A percentile compares a stretch with the other conserved stretches of the same genome.
These are phyloP conservation scores for Vitis vinifera DNA, from an alignment of 164 flowering plant species.

Conservation along the genomic window DNA sequence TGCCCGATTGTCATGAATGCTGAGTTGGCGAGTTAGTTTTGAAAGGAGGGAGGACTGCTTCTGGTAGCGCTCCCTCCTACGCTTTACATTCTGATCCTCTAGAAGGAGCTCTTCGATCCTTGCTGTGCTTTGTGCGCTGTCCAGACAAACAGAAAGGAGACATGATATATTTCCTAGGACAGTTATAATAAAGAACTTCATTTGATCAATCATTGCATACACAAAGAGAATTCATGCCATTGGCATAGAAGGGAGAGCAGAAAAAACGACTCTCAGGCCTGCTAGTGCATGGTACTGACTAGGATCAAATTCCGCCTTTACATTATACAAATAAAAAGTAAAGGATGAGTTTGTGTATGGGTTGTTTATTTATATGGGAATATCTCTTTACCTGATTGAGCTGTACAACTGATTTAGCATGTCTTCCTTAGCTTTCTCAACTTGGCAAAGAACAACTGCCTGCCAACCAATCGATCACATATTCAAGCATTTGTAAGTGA, in stretches of 20 bases:
- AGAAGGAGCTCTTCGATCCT: conserved; percentile 86
- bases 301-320: too few relatives aligned
- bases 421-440: conserved; percentile 98
- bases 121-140: conserved; percentile 70
- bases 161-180: background rate
- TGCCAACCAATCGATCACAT: conserved; percentile 30
- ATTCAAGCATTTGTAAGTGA: background rate
- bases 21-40: conserved; percentile 77
- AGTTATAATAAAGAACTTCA: background rate
- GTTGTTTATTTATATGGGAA: too few relatives aligned
- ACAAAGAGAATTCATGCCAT: too few relatives aligned
- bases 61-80: conserved; percentile 76
- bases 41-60: conserved; percentile 88
- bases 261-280: too few relatives aligned
- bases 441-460: conserved; percentile 99
- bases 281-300: too few relatives aligned
- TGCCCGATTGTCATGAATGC: conserved; percentile 90
- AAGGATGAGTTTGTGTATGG: background rate
- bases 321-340: background rate
- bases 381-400: conserved; percentile 64
- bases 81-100: conserved; percentile 90
- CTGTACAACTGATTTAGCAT: conserved; percentile 96
- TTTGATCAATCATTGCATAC: too few relatives aligned
- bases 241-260: too few relatives aligned
- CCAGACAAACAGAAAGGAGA: background rate